Conservation (phyloP, 1,284 basidiomycete species). For the Schizopora paradoxa region DNA sequence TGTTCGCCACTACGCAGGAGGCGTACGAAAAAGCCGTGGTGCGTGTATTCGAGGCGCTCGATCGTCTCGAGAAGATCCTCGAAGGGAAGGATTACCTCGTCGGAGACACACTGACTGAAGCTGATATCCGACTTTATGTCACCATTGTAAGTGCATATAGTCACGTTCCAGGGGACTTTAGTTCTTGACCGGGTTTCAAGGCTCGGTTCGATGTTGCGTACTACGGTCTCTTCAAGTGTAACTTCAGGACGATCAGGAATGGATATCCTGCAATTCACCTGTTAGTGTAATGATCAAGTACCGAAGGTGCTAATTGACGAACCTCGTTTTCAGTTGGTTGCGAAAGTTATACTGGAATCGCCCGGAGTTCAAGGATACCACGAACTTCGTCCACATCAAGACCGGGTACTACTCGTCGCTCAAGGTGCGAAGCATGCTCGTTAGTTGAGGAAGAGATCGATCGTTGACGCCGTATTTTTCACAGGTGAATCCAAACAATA, state of each 20-base stretch:
- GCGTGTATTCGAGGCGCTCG: conserved; percentile 72
- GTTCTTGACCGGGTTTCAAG: conserved; percentile 30
- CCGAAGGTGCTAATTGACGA: not conserved
- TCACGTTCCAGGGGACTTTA: too few species aligned
- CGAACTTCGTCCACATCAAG: conserved; percentile 87
- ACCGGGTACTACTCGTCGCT: conserved; percentile 73
- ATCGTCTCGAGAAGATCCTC: conserved; percentile 77
- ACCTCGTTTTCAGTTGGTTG: conserved; percentile 54
- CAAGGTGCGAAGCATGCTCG: conserved; percentile 16
- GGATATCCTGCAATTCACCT: conserved; percentile 79
- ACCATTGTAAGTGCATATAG: conserved; percentile 75
- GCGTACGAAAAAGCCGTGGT: conserved; percentile 80
- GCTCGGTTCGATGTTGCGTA: conserved; percentile 81
- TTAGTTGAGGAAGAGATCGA: not conserved
- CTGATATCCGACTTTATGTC: conserved; percentile 87
- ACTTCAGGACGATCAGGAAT: conserved; percentile 70
- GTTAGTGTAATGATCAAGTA: conserved; percentile 32
- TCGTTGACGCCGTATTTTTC: not conserved
- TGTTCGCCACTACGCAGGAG: conserved; percentile 79
- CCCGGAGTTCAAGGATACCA: conserved; percentile 83
- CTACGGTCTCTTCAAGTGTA: conserved; percentile 92
- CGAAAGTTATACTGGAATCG: conserved; percentile 90
- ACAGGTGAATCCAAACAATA: conserved; percentile 62
- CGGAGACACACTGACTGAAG: conserved; percentile 82
- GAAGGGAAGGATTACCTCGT: conserved; percentile 78